A percentile compares a stretch with the other conserved stretches of the same genome.
Evolutionary conservation across 192 early-diverging fungal genomes (phyloP).

Genomic region (Backusella macrospora): DNA sequence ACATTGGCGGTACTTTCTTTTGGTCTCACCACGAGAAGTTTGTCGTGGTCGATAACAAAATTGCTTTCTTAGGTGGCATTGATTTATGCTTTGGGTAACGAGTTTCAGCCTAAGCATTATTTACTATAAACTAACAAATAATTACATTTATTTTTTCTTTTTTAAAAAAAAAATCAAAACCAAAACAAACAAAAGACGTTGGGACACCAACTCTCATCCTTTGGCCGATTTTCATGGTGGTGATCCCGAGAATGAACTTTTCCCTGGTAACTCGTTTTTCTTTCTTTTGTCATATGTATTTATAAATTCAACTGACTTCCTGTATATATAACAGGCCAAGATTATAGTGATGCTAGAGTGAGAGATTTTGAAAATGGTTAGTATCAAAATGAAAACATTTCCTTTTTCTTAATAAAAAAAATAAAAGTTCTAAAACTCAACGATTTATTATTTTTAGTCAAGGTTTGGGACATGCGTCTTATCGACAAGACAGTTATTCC

Average conservation of each 20-base stretch:
- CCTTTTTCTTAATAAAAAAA: no score
- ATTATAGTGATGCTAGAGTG: slow-evolving; percentile 86
- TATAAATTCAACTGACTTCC: neutral
- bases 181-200: slow-evolving; percentile 31
- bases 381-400: neutral
- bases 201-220: slow-evolving; percentile 77
- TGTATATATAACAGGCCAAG: slow-evolving; percentile 53
- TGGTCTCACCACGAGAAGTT: slow-evolving; percentile 91
- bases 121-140: neutral
- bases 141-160: neutral
- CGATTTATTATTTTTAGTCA: slow-evolving; percentile 35
- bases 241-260: slow-evolving; percentile 44
- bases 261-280: slow-evolving; percentile 40
- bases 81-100: slow-evolving; percentile 79
- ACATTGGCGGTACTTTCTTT: slow-evolving; percentile 77
- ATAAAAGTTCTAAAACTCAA: neutral
- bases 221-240: slow-evolving; percentile 69
- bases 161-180: neutral
- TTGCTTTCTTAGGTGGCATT: slow-evolving; percentile 86
- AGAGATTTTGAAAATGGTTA: slow-evolving; percentile 65
- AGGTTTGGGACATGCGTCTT: slow-evolving; percentile 50
- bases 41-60: slow-evolving; percentile 75
- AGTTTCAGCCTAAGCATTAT: neutral
- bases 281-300: neutral
- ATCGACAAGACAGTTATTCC: slow-evolving; percentile 52